These are phyloP conservation scores for Stachybotrys echinatus DNA, from an alignment of 2,329 filamentous ascomycete species.

Conservation along the genomic window DNA sequence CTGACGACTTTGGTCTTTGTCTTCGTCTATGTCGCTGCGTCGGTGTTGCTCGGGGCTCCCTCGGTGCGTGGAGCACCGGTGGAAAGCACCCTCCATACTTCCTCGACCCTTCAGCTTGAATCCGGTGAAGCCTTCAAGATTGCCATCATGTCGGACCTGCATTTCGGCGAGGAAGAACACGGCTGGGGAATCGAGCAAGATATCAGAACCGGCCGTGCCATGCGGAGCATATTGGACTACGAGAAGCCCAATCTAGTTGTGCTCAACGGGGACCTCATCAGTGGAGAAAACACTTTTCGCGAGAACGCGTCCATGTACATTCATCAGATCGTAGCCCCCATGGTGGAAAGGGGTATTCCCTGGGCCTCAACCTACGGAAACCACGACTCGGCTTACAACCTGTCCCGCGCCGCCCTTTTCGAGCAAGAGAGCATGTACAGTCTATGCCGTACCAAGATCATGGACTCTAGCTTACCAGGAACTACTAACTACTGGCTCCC, in stretches of 20 bases:
- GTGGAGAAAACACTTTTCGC: constrained; percentile 53
- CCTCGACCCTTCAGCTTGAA: neutral
- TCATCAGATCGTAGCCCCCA: constrained; percentile 49
- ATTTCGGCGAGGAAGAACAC: neutral
- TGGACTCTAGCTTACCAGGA: neutral
- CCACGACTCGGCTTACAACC: constrained; percentile 56
- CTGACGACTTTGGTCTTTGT: too few species aligned
- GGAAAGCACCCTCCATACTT: neutral
- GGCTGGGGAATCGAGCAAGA: constrained; percentile 38
- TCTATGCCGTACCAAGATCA: neutral
- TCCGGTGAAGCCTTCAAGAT: neutral
- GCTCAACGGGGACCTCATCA: constrained; percentile 67
- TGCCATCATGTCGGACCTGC: neutral
- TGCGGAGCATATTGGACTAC: constrained; percentile 50
- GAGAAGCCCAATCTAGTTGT: constrained; percentile 59
- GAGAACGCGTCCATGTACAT: constrained; percentile 49
- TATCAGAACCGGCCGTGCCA: constrained; percentile 48
- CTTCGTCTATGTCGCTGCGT: too few species aligned
- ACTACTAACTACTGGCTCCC: neutral
- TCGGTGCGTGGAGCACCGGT: neutral
- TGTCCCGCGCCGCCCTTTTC: constrained; percentile 11
- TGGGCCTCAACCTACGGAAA: constrained; percentile 68
- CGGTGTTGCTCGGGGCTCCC: neutral
- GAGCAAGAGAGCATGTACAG: constrained; percentile 10
- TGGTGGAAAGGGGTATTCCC: constrained; percentile 45